phyloP scores from a whole-genome alignment of 2,329 filamentous ascomycete species.

The Gremmenia infestans region DNA sequence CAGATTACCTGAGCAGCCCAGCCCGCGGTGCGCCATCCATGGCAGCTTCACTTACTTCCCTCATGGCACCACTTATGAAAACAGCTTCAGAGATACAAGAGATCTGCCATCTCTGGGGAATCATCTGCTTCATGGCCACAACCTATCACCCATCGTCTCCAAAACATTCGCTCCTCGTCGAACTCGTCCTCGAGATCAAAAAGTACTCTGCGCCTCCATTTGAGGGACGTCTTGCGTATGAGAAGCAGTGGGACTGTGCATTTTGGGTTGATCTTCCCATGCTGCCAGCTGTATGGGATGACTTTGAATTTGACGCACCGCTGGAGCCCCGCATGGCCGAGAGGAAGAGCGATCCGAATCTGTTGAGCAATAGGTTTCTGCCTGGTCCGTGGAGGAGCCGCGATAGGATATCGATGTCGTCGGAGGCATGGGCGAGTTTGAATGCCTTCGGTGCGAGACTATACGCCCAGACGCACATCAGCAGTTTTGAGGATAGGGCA shows the following conservation, averaged over 20 bases:
- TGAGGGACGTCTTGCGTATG: not conserved
- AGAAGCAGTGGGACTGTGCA: not conserved
- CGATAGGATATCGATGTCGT: not conserved
- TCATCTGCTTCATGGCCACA: constrained; percentile 1
- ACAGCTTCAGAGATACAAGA: not conserved
- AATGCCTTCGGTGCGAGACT: constrained; percentile 5
- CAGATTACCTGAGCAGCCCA: not conserved
- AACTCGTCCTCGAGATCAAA: constrained; percentile 1
- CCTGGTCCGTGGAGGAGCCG: constrained; percentile 1
- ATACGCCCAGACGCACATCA: not conserved
- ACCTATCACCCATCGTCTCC: not conserved
- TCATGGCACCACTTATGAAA: not conserved
- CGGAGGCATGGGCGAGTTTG: not conserved
- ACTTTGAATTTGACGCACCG: constrained; percentile 2
- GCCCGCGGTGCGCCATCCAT: not conserved
- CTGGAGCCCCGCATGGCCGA: not conserved
- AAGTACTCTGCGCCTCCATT: not conserved
- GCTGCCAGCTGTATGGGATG: not conserved
- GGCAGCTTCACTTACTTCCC: not conserved
- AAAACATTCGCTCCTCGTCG: not conserved
- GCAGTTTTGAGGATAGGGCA: not conserved
- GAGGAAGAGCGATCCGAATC: not conserved
- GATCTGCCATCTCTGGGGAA: not conserved
- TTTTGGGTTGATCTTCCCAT: constrained; percentile 2
- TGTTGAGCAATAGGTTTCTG: not conserved